A percentile compares a stretch with the other conserved stretches of the same genome.
Conservation (phyloP, 768 basidiomycete species). For the Suillus plorans region DNA sequence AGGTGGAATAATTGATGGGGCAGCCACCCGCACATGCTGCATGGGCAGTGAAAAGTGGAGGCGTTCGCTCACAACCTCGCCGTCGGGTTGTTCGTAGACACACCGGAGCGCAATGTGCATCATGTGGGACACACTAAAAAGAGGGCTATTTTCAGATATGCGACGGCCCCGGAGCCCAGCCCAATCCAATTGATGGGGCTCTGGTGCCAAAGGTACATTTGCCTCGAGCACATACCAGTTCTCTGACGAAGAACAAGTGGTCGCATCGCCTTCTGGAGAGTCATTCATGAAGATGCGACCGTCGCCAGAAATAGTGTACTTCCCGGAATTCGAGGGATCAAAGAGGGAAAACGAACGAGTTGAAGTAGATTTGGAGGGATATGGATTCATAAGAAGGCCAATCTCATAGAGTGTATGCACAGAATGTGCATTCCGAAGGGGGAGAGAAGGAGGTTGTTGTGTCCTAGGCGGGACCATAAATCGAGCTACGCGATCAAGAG, state of each 20-base stretch:
- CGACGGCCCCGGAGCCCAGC: slow-evolving; percentile 34
- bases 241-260: slow-evolving; percentile 10
- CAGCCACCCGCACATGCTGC: slow-evolving; percentile 47
- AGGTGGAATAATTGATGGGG: background rate
- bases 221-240: slow-evolving; percentile 28
- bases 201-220: slow-evolving; percentile 19
- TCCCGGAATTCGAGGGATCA: slow-evolving; percentile 42
- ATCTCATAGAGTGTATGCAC: slow-evolving; percentile 45
- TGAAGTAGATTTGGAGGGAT: slow-evolving; percentile 22
- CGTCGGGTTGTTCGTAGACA: slow-evolving; percentile 50
- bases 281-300: slow-evolving; percentile 51
- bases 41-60: slow-evolving; percentile 48
- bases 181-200: slow-evolving; percentile 24
- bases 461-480: slow-evolving; percentile 57
- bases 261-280: slow-evolving; percentile 19
- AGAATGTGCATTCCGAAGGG: slow-evolving; percentile 56
- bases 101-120: slow-evolving; percentile 53
- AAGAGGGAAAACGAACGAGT: slow-evolving; percentile 48
- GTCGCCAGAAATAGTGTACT: slow-evolving; percentile 47
- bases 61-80: slow-evolving; percentile 22
- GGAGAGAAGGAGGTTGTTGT: slow-evolving; percentile 63
- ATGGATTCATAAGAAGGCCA: slow-evolving; percentile 35
- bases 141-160: slow-evolving; percentile 50
- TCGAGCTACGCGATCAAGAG: slow-evolving; percentile 39
- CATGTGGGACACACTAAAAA: slow-evolving; percentile 57